phyloP scores from a whole-genome alignment of 1,139 yeast genomes.

The Saccharomyces pastorianus region DNA sequence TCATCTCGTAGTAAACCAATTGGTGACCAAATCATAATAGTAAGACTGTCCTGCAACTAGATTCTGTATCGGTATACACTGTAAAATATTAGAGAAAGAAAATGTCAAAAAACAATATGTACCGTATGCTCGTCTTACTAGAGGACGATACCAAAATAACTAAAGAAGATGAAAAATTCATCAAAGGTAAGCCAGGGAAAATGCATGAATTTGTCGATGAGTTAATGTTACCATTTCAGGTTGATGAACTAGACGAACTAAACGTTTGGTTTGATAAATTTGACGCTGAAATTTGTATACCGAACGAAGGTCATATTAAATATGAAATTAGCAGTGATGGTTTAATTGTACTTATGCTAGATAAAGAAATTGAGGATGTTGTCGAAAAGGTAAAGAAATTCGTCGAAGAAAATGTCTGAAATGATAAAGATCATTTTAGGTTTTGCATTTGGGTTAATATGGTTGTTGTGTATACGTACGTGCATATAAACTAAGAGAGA shows the following conservation, averaged over 20 bases:
- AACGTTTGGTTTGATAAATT: conserved; percentile 56
- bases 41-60: no score
- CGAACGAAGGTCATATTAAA: conserved; percentile 59
- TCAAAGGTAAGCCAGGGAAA: conserved; percentile 12
- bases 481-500: not conserved
- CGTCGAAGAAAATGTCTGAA: conserved; percentile 4
- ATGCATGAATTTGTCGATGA: conserved; percentile 11
- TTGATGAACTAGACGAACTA: conserved; percentile 50
- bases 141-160: conserved; percentile 11
- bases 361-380: conserved; percentile 25
- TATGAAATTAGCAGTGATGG: conserved; percentile 72
- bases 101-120: conserved; percentile 9
- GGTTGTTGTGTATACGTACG: not conserved
- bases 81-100: not conserved
- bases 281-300: conserved; percentile 53
- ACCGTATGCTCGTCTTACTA: conserved; percentile 22
- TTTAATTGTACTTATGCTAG: conserved; percentile 51
- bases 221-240: conserved; percentile 30
- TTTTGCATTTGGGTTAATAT: not conserved
- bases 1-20: not conserved
- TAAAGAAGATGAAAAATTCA: conserved; percentile 5
- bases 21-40: no score
- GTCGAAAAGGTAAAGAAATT: conserved; percentile 17
- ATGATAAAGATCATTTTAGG: not conserved
- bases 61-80: not conserved